A percentile compares a stretch with the other conserved stretches of the same genome.
phyloP scores from a whole-genome alignment of 2,329 filamentous ascomycete genomes.

The Hymenoscyphus fraxineus region DNA sequence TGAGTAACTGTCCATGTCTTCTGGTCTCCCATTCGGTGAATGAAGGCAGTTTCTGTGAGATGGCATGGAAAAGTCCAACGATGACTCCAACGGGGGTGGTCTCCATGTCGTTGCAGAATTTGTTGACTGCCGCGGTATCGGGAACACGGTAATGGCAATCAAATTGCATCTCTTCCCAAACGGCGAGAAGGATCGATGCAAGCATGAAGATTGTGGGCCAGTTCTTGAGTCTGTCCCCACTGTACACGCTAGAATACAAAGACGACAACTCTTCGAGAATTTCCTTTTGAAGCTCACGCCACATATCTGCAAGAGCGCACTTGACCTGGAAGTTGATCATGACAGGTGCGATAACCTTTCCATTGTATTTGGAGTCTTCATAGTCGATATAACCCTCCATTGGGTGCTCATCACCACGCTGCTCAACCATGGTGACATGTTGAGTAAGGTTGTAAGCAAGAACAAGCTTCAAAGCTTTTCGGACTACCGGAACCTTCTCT shows the following conservation, averaged over 20 bases:
- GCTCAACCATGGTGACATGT: constrained; percentile 92
- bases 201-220: constrained; percentile 99
- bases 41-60: constrained; percentile 90
- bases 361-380: constrained; percentile 79
- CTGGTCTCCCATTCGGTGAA: constrained; percentile 92
- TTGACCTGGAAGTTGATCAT: constrained; percentile 99
- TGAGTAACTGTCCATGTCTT: constrained; percentile 85
- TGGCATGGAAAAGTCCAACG: constrained; percentile 93
- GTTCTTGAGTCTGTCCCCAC: constrained; percentile 94
- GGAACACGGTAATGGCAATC: constrained; percentile 94
- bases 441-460: constrained; percentile 93
- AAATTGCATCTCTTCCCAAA: constrained; percentile 99
- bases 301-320: constrained; percentile 94
- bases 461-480: constrained; percentile 91
- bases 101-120: constrained; percentile 97
- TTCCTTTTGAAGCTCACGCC: constrained; percentile 95
- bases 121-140: constrained; percentile 77
- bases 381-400: constrained; percentile 82
- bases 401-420: constrained; percentile 73
- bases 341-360: constrained; percentile 87
- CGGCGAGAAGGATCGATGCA: constrained; percentile 83
- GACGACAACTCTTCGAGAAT: constrained; percentile 89
- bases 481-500: constrained; percentile 82
- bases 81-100: constrained; percentile 93
- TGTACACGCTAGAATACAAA: constrained; percentile 97